These are phyloP conservation scores for Tylopilus sp. DNA, from an alignment of 1,284 basidiomycete species.

Conservation along the genomic window DNA sequence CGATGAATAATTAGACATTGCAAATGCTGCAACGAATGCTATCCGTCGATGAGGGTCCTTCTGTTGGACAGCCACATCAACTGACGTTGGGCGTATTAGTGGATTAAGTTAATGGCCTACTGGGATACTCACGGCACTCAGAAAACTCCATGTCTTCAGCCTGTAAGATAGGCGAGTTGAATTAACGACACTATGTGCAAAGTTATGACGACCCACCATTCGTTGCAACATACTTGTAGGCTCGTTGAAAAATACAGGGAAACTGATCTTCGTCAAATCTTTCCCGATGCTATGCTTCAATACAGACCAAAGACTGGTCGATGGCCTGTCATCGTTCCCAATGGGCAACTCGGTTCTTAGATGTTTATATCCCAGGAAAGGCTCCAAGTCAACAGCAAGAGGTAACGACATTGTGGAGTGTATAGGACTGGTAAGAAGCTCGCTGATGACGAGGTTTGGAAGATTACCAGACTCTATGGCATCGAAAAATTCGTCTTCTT, in stretches of 20 bases:
- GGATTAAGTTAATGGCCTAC: not conserved
- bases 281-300: slow-evolving; percentile 98
- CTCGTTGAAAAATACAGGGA: slow-evolving; percentile 98
- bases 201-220: slow-evolving; percentile 61
- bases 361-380: slow-evolving; percentile 78
- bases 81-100: slow-evolving; percentile 49
- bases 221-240: slow-evolving; percentile 95
- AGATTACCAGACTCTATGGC: slow-evolving; percentile 90
- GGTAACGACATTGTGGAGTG: slow-evolving; percentile 40
- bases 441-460: slow-evolving; percentile 78
- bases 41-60: slow-evolving; percentile 85
- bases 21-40: slow-evolving; percentile 96
- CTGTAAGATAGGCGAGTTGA: slow-evolving; percentile 45
- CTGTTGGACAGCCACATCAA: slow-evolving; percentile 88
- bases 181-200: not conserved
- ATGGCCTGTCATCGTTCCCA: slow-evolving; percentile 85
- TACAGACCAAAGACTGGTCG: slow-evolving; percentile 95
- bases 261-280: slow-evolving; percentile 95
- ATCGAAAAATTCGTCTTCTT: slow-evolving; percentile 98
- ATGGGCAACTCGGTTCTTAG: slow-evolving; percentile 79
- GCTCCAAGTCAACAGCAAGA: slow-evolving; percentile 52
- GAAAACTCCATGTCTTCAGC: slow-evolving; percentile 97
- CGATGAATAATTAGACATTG: slow-evolving; percentile 98
- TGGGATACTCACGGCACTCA: slow-evolving; percentile 78
- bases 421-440: slow-evolving; percentile 60